Evolutionary conservation across 1,139 yeast species (phyloP), one percentile per base, ranked within the genome.

Genomic region (Debaryomyces robertsiae): DNA sequence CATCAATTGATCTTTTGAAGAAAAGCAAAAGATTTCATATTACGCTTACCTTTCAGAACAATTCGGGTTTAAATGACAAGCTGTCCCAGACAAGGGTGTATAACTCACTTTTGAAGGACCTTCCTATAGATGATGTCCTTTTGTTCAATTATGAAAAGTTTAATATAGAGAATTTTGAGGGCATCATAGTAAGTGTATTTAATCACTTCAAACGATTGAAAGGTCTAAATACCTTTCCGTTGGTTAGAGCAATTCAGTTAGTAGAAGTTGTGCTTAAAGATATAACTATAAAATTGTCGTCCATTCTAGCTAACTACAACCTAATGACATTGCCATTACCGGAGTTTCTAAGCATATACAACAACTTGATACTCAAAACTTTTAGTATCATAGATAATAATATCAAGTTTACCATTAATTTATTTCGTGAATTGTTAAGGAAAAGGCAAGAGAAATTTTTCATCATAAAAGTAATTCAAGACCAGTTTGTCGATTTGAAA

Each of bases 1-100:
- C 76, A n/a, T 79, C 95, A 0, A 61, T 89, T 16, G 79, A 78
- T 3, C 65, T 87, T 1, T 68, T 91, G 42, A 78, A 80, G 45
- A 67, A 75, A 27, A 90, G 91, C 3, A 89, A 87, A 49, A 71
- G 97, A 49, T 86, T 84, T 54, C 95, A 87, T 54, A 82, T 89
- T 1, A 82, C 94, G 0, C 76, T 83, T 17, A 76, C 87, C 24
- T 84, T 90, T 53, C 65, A 81, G 27, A 78, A 87, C 10, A 95
- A 87, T 53, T 81, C 85, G 2, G 90, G 91, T 0, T 63, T 91
- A 24, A 67, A 73, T 30, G 84, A 81, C 22, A 79, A 87, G 15
- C 52, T 79, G 13, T 69, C 69, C 6, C 65, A 65, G 30, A 77
- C 89, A 0, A 66, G 68, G 15, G 68, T 73, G 16, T 82, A 81